Base-by-base conservation (phyloP, 2,329 filamentous ascomycete species). In the Phialophora verrucosa region DNA sequence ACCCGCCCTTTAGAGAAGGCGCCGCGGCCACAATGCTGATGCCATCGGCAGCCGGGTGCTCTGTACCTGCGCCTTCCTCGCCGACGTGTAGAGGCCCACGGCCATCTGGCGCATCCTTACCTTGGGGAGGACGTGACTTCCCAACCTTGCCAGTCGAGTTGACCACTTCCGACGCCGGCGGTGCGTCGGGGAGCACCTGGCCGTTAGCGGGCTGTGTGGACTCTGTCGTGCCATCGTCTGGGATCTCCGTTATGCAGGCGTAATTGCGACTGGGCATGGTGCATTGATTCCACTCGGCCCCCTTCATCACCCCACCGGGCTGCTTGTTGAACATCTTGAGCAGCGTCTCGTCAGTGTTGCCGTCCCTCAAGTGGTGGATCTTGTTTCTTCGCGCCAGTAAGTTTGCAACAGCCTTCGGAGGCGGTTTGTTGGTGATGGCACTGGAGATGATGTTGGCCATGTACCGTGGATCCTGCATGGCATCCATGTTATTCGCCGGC, bases 221-320 rank as follows among this genome's bases (percentile, higher is more conserved):
- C 31, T 61, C 50, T 11, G 32, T 27, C 12, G n/a, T 27, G 11
- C 73, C 59, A 58, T 70, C 14, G 73, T 68, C 71, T 14, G 76
- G 74, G 47, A 80, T 78, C 72, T 89, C 86, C 53, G 83, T 83
- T 76, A 89, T 85, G 74, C 86, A 86, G 64, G 87, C 87, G 74
- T 86, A 89, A 76, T 90, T 89, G 62, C 87, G 82, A 59, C 83
- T 86, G 0, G 87, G 87, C 87, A 97, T 97, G 11, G 93, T 97
- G 68, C 92, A 91, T 70, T 91, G 86, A 78, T 97, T 97, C 75
- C 85, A 90, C 51, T 82, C 81, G 0, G 88, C 86, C 3, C 90
- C 91, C 80, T 93, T 89, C 68, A 81, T 79, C 63, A 79, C 75
- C 35, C 81, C 79, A 10, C 84, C 84, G 5, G 87, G 87, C 71